Base-by-base conservation (phyloP, 1,284 basidiomycete species). In the Naganishia liquefaciens region DNA sequence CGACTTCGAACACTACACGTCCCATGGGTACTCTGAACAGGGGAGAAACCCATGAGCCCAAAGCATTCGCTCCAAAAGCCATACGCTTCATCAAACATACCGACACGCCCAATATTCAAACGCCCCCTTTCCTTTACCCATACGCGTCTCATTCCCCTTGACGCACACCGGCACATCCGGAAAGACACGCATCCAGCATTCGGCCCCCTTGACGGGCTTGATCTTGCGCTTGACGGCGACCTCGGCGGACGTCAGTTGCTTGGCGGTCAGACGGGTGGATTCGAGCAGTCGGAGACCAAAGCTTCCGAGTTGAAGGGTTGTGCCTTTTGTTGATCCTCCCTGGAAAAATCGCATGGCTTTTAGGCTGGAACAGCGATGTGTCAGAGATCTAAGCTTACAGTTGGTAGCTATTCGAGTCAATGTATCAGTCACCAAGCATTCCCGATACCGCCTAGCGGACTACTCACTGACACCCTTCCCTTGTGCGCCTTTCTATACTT, bases 131-230 rank as follows among this genome's bases (percentile, higher is more conserved):
- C 96, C 96, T 80, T 98, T 98, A 52, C 95, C 95, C 96, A 99
- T 99, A 85, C 96, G 90, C 7, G 94, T 96, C 79, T 99, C 95
- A 74, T 97, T 98, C 62, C 95, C 95, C 86, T 99, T 98, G 65
- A 98, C 88, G 81, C 94, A 97, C 65, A 99, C 93, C 2, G 95
- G 93, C 64, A 97, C 87, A 80, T 98, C 93, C 3, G 95, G 95
- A 81, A 98, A 99, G 28, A 98, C 88, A 28, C 94, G 84, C 78
- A 97, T 76, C 77, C 86, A 93, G 39, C 93, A 86, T 80, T 95
- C 89, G 39, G 87, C 85, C 5, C 94, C 94, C 76, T 97, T 97
- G 65, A 98, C 83, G 13, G 87, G 80, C 80, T 96, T 98, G 67
- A 98, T 84, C 76, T 93, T 94, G 71, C 91, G 84, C 82, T 91